Base-by-base conservation (phyloP, 2,329 filamentous ascomycete genomes). In the Exophiala sp. region DNA sequence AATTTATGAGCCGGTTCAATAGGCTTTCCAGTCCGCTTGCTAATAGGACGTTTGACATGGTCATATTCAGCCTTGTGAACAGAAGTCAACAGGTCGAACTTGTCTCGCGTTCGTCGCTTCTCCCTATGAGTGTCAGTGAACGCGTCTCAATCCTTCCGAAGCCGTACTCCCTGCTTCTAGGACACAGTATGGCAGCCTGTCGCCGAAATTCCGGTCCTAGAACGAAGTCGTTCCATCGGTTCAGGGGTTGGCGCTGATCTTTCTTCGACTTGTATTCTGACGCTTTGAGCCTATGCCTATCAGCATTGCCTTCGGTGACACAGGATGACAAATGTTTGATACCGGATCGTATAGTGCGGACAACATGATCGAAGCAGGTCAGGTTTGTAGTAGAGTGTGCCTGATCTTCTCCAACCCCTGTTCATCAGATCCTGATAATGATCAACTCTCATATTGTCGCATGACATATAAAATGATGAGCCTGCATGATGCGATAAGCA, bases 281-380 rank as follows among this genome's bases (percentile, higher is more conserved):
- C 1, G 70, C 73, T 60, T 75, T 70, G 41, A 78, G 66, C 45
- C 73, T 75, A 40, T 8, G 24, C 29, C 54, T 45, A 35, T 62
- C 18, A 57, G 50, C 52, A 20, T n/a, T 8, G 21, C 7, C 24
- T 29, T 29, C 24, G 24, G 24, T 29, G 24, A 29, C 24, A 29
- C 24, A 29, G 5, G 24, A 29, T 29, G 34, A 44, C 29, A 24
- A n/a, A 38, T 8, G n/a, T 33, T n/a, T 11, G 59, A 21, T 55
- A 75, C 72, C 75, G 72, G 59, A 78, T 68, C 10, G 75, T 77
- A 60, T 78, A 97, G 66, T 96, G 91, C 41, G 91, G 91, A 69
- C 94, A 99, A 66, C 94, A 99, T 58, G 90, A 88, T 52, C 84
- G 78, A 54, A 80, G 80, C 64, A 89, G 85, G 69, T 78, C 76